Base-by-base conservation (phyloP, 192 early-diverging fungal species). In the Obelidium mucronatum region DNA sequence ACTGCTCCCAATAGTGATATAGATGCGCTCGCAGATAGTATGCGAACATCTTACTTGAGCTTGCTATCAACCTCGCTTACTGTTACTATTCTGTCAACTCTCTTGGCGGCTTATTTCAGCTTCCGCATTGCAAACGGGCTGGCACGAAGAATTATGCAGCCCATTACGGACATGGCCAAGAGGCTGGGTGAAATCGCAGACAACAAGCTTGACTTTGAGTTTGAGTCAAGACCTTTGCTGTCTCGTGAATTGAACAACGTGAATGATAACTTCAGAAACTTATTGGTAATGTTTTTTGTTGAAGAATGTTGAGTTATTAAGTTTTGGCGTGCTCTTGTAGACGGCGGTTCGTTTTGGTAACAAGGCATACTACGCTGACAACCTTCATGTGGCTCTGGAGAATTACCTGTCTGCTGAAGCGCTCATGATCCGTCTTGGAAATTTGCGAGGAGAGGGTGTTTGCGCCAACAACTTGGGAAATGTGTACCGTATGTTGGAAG, bases 301-400 rank as follows among this genome's bases (percentile, higher is more conserved):
- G 0, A 26, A 30, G 13, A 6, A 24, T 34, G 8, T 40, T 24
- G 30, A 59, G 22, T 35, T 31, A 13, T 28, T 42, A 28, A 22
- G 6, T 26, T 22, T 6, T 51, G 44, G 15, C 37, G 26, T 28
- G 26, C 11, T 60, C 31, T 60, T 30, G 22, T 28, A 73, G 70
- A 77, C 76, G 19, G 80, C 80, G 36, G 62, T 81, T 24, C 75
- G 80, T 54, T 81, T 81, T 53, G 80, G 80, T 11, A 81, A 81
- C 67, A 52, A 63, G 17, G 79, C 79, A 1, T 81, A 81, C 52
- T 82, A 81, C 60, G 78, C 72, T 28, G 70, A 67, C 58, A 66
- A 81, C 59, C 67, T 81, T 36, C 8, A 60, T 3, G 34, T 63
- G 17, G 80, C 80, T 15, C 79, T 81, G n/a, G 73, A 56, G 13